Percentiles rank a stretch among this genome's conserved stretches.
phyloP scores from a whole-genome alignment of 345 rosid species.

The Adansonia digitata region DNA sequence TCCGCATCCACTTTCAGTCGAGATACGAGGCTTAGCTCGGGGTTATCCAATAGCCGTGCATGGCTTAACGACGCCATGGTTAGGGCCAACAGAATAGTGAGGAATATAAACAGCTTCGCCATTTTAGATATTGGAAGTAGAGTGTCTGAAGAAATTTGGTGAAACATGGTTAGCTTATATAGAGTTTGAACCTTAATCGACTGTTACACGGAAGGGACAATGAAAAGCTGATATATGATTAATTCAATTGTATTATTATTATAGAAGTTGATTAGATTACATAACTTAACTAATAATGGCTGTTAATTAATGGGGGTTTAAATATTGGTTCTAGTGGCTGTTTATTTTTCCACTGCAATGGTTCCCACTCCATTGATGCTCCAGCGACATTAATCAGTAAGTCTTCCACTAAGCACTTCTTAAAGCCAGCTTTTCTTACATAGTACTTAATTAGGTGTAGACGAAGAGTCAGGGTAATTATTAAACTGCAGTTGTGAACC shows the following conservation, averaged over 20 bases:
- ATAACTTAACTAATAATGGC: background rate
- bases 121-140: conserved; percentile 1
- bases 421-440: background rate
- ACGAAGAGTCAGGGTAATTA: background rate
- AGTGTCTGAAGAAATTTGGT: background rate
- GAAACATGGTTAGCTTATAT: background rate
- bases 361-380: background rate
- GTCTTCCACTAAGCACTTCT: background rate
- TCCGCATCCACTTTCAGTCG: conserved; percentile 17
- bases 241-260: background rate
- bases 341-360: background rate
- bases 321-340: background rate
- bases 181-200: background rate
- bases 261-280: conserved; percentile 1
- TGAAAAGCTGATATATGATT: background rate
- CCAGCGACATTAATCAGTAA: background rate
- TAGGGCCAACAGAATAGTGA: background rate
- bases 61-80: background rate
- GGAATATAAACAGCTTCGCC: conserved; percentile 8
- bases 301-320: background rate
- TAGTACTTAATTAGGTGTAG: background rate
- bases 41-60: background rate
- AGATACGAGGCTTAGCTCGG: conserved; percentile 15
- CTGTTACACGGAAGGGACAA: background rate
- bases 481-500: too few relatives aligned